These are phyloP conservation scores for Pseudocercospora crystallina DNA, from an alignment of 2,329 filamentous ascomycete species.

Conservation along the genomic window DNA sequence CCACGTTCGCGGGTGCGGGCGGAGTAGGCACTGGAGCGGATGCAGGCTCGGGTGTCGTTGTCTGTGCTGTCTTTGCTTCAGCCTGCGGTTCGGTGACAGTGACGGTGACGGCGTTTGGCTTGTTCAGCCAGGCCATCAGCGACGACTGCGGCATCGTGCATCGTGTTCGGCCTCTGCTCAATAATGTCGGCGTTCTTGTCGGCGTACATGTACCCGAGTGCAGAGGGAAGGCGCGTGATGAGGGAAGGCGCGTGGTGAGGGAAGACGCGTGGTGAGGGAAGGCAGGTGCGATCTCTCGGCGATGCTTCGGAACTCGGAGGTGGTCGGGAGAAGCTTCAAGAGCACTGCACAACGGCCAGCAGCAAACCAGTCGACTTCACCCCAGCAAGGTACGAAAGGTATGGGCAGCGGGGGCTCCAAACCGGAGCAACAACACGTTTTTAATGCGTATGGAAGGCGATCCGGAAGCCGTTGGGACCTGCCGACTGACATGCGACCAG, in stretches of 20 bases:
- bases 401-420: conserved; percentile 67
- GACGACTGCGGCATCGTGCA: conserved; percentile 46
- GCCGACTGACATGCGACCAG: conserved; percentile 38
- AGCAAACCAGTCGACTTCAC: background rate
- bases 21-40: background rate
- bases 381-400: conserved; percentile 7
- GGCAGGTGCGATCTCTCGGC: background rate
- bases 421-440: conserved; percentile 62
- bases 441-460: conserved; percentile 55
- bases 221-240: too few species aligned
- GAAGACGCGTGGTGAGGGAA: background rate
- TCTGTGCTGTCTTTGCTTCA: conserved; percentile 1
- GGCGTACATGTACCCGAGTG: too few species aligned
- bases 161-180: background rate
- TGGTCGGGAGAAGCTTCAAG: conserved; percentile 23
- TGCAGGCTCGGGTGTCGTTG: background rate
- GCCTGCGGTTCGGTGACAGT: conserved; percentile 8
- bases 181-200: too few species aligned
- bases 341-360: conserved; percentile 18
- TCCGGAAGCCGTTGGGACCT: background rate
- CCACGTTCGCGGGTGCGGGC: too few species aligned
- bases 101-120: conserved; percentile 35
- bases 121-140: conserved; percentile 49
- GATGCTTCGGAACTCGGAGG: conserved; percentile 2
- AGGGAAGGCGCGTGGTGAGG: background rate